Base-by-base conservation (phyloP, 768 basidiomycete species). In the Mycena filopes region DNA sequence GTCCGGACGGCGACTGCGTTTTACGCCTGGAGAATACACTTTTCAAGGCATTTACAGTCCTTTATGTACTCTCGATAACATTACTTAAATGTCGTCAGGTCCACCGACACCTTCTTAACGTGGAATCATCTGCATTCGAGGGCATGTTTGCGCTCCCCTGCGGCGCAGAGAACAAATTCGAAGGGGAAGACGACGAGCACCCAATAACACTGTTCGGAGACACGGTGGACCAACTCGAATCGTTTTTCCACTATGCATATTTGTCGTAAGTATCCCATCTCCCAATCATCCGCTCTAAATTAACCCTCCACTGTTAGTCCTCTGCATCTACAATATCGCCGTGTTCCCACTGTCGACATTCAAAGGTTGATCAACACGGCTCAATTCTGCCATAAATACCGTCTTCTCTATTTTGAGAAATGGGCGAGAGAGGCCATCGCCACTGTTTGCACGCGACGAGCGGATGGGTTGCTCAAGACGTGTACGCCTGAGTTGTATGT, bases 181-280 rank as follows among this genome's bases (percentile, higher is more conserved):
- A 64, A 33, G 63, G 55, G 0, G 21, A 53, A 8, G 25, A 20
- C 9, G 63, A 64, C 28, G 25, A 15, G 1, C 12, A 9, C 3
- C 63, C 63, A 0, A 50, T 64, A 11, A 21, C 10, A 7, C 49
- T 64, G 1, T 18, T 2, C 6, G 63, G 63, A 8, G 63, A 64
- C 25, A 58, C 26, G 2, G 25, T 38, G 1, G 48, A 57, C 1
- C 38, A 64, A 18, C 18, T 64, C 9, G 25, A 42, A 0, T 38
- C 63, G 8, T 64, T 57, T 46, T 40, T 64, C 7, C 25, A 31
- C 11, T 64, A 54, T 36, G 48, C 48, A 4, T 64, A 64, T 46
- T 64, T 49, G 0, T 45, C 43, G 63, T 64, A 12, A 21, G 63
- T 56, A 2, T 3, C 15, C 3, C 8, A 16, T 46, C 18, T 41